Base-by-base conservation (phyloP, 768 basidiomycete species). In the Psilocybe cubensis region DNA sequence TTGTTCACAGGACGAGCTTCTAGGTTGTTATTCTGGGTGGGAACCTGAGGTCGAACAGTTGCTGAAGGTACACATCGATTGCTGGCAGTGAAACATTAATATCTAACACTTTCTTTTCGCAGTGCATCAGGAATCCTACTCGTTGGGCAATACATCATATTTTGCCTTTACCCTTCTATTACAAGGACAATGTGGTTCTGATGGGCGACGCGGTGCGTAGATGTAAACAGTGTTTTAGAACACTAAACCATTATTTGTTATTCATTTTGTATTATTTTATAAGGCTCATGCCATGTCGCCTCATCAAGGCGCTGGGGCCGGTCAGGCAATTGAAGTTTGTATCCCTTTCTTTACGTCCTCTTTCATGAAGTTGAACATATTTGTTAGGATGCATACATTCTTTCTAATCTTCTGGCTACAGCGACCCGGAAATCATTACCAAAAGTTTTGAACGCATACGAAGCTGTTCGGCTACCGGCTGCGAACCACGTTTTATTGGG, bases 221-320 rank as follows among this genome's bases (percentile, higher is more conserved):
- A 18, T 47, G 31, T n/a, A 48, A n/a, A 25, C 11, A 17, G 56
- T n/a, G 12, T 29, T 24, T 28, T 17, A 38, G 20, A 33, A 48
- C 3, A 31, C 28, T 29, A 24, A n/a, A 38, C 11, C 23, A 12
- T 11, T 3, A 20, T 66, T 11, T 12, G n/a, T 9, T 17, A 29
- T 33, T 18, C 21, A 21, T 17, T 47, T 31, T 35, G 9, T 38
- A 6, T 6, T 12, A 6, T 33, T 7, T 33, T n/a, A 23, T 20
- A 40, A 71, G 81, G 80, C 80, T 0, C 80, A 83, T 67, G 79
- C 76, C 4, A 80, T 81, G 74, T 72, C 76, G 9, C 81, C 81
- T 0, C 74, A 81, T 61, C 73, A 79, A 63, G 81, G 77, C 1
- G 74, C 79, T 0, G 81, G 82, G 3, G 83, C 79, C 3, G 78